These are phyloP conservation scores for Pelagophyceae sp. DNA, from an alignment of 352 stramenopile species.

Conservation along the genomic window DNA sequence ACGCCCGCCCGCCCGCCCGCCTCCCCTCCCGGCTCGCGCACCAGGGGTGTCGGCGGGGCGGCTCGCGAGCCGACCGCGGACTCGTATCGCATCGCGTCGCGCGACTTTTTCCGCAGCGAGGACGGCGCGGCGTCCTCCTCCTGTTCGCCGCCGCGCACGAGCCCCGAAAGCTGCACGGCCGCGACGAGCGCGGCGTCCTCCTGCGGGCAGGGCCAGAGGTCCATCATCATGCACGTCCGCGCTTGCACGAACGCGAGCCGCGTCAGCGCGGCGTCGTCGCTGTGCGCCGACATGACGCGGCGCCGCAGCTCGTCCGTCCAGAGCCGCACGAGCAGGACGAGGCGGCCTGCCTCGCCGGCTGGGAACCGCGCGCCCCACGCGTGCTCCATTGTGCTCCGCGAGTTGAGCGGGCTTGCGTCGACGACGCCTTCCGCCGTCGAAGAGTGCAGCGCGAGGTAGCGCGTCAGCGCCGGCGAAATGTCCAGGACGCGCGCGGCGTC, in stretches of 20 bases:
- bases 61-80: not conserved
- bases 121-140: not conserved
- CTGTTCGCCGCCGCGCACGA: not conserved
- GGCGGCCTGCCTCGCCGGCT: not conserved
- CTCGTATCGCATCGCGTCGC: not conserved
- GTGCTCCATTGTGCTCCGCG: not conserved
- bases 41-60: not conserved
- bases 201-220: slow-evolving; percentile 1
- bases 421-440: not conserved
- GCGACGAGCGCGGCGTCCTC: not conserved
- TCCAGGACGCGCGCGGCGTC: not conserved
- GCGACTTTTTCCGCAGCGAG: no score
- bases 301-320: slow-evolving; percentile 3
- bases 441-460: not conserved
- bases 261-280: not conserved
- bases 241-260: not conserved
- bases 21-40: not conserved
- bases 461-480: not conserved
- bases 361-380: not conserved
- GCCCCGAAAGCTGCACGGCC: not conserved
- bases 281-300: not conserved
- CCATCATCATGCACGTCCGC: not conserved
- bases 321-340: slow-evolving; percentile 5
- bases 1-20: not conserved
- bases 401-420: not conserved